Conservation (phyloP, 208 protist species). For the Leishmania tarentolae region DNA sequence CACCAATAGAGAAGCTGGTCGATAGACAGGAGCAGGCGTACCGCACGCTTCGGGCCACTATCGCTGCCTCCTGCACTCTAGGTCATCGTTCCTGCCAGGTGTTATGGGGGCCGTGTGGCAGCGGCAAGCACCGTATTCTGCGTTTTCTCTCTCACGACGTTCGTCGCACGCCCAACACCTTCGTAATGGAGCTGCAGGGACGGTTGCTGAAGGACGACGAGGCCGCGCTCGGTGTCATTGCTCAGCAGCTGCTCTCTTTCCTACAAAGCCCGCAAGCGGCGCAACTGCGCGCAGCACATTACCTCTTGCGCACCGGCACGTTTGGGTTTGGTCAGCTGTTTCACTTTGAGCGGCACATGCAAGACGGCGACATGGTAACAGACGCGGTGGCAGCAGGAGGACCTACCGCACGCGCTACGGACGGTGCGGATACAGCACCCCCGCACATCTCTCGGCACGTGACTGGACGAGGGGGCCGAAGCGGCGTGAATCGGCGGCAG, state of each 20-base stretch:
- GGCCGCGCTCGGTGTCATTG: slow-evolving; percentile 61
- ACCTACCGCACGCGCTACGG: not conserved
- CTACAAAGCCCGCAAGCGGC: slow-evolving; percentile 57
- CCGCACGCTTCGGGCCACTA: slow-evolving; percentile 65
- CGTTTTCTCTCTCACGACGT: slow-evolving; percentile 68
- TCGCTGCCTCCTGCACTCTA: slow-evolving; percentile 70
- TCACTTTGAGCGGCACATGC: slow-evolving; percentile 50
- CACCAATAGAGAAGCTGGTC: slow-evolving; percentile 8
- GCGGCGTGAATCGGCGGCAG: not conserved
- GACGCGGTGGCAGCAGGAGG: slow-evolving; percentile 2
- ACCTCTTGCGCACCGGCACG: slow-evolving; percentile 53
- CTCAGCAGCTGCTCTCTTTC: slow-evolving; percentile 70
- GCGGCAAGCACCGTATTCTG: slow-evolving; percentile 75
- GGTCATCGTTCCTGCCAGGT: slow-evolving; percentile 80
- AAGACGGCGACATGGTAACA: slow-evolving; percentile 11
- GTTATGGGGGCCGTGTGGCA: slow-evolving; percentile 73
- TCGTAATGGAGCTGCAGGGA: slow-evolving; percentile 75
- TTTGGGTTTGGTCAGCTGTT: slow-evolving; percentile 86
- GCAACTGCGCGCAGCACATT: slow-evolving; percentile 48
- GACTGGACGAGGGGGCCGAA: not conserved
- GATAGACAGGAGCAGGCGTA: slow-evolving; percentile 58
- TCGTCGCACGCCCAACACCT: slow-evolving; percentile 40
- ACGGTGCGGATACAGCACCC: not conserved
- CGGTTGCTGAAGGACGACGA: slow-evolving; percentile 65
- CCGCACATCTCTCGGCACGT: not conserved